phyloP scores from a whole-genome alignment of 192 early-diverging fungal species.

The Umbelopsis sp. region DNA sequence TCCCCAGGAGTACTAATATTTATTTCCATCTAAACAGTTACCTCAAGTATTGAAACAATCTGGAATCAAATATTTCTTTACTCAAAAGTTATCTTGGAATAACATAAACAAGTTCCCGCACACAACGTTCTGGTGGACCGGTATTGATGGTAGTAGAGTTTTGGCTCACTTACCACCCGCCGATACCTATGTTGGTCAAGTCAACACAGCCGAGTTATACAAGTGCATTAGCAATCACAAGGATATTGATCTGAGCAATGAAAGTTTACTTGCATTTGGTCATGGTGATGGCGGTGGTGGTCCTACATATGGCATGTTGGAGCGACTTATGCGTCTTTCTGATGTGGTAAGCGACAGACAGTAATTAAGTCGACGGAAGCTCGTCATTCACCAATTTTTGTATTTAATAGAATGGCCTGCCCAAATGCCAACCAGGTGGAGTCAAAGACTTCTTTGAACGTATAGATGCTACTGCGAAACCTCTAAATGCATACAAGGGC shows the following conservation, averaged over 20 bases:
- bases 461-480: constrained; percentile 67
- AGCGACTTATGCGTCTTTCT: constrained; percentile 75
- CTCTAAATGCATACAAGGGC: constrained; percentile 88
- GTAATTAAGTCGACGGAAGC: not conserved
- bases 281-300: constrained; percentile 98
- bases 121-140: constrained; percentile 95
- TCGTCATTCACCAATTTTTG: not conserved
- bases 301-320: constrained; percentile 79
- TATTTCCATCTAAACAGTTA: constrained; percentile 35
- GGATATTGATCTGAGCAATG: constrained; percentile 84
- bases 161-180: constrained; percentile 40
- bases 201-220: constrained; percentile 32
- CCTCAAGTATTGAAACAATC: constrained; percentile 89
- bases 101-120: constrained; percentile 99
- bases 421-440: constrained; percentile 67
- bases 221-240: constrained; percentile 79
- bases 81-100: constrained; percentile 99
- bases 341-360: constrained; percentile 52
- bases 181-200: constrained; percentile 33
- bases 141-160: constrained; percentile 84
- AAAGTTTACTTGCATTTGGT: constrained; percentile 89
- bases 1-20: not conserved
- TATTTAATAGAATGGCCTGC: constrained; percentile 65
- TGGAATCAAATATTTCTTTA: constrained; percentile 96
- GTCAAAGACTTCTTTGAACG: constrained; percentile 85